A percentile compares a stretch with the other conserved stretches of the same genome.
Conservation (phyloP, 2,329 filamentous ascomycete species). For the Pestalotiopsis sp. region DNA sequence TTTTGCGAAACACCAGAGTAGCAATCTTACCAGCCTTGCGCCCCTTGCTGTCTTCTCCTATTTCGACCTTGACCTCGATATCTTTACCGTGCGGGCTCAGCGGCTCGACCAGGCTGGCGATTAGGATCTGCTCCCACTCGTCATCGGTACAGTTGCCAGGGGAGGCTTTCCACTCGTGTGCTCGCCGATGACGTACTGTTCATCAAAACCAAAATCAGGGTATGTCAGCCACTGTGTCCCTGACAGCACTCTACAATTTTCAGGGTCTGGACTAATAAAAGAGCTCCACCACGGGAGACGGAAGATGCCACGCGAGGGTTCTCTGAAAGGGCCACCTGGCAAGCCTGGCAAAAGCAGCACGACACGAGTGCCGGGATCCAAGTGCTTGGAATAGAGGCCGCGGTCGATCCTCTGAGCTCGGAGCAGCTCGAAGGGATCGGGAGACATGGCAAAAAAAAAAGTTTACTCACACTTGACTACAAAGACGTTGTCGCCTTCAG, state of each 20-base stretch:
- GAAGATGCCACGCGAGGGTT: background rate
- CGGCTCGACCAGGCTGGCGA: constrained; percentile 54
- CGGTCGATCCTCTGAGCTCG: constrained; percentile 5
- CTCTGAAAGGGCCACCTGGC: background rate
- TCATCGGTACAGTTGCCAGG: constrained; percentile 57
- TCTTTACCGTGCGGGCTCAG: constrained; percentile 44
- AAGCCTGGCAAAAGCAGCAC: constrained; percentile 15
- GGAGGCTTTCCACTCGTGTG: constrained; percentile 54
- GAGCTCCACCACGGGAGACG: constrained; percentile 12
- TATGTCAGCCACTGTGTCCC: constrained; percentile 13
- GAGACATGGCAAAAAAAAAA: background rate
- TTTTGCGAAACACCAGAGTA: constrained; percentile 66
- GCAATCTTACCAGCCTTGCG: constrained; percentile 35
- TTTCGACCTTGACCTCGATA: constrained; percentile 62
- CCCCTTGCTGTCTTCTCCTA: constrained; percentile 41
- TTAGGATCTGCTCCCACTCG: constrained; percentile 70
- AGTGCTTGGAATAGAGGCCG: background rate
- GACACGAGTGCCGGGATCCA: constrained; percentile 20
- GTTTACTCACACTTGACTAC: constrained; percentile 54
- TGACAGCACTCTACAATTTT: constrained; percentile 6
- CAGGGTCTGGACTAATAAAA: constrained; percentile 8
- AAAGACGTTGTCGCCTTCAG: constrained; percentile 67
- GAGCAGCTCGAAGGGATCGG: background rate
- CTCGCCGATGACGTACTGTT: constrained; percentile 59
- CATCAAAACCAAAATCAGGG: constrained; percentile 16